Evolutionary conservation across 371 early-diverging fungal genomes (phyloP).

Genomic region (Massospora cicadina): DNA sequence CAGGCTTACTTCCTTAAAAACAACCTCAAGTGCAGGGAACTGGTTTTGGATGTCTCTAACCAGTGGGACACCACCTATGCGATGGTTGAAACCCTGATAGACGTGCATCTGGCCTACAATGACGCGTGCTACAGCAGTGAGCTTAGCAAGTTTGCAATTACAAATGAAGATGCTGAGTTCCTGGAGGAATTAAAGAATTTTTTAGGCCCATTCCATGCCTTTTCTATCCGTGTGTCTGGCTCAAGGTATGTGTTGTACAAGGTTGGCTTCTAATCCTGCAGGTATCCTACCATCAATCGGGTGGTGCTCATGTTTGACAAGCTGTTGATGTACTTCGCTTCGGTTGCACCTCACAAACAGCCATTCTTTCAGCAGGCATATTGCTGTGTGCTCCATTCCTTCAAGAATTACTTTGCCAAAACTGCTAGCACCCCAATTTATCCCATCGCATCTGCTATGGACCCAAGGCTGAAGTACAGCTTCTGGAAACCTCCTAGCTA

Average conservation of each 20-base stretch:
- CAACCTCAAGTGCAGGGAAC: background rate
- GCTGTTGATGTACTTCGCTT: background rate
- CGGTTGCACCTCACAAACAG: background rate
- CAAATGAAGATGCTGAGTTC: background rate
- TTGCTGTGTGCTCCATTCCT: background rate
- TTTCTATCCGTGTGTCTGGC: background rate
- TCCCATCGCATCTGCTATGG: background rate
- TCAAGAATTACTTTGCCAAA: background rate
- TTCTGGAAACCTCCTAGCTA: background rate
- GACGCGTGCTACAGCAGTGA: background rate
- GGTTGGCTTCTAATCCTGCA: background rate
- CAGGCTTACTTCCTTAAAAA: background rate
- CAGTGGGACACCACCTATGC: background rate
- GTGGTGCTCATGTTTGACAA: background rate
- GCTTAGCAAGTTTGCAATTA: background rate
- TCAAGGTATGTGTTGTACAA: background rate
- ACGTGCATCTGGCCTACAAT: background rate
- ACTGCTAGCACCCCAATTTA: background rate
- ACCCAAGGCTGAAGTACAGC: background rate
- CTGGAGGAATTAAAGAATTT: background rate
- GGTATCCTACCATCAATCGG: background rate
- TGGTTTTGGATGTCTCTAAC: background rate
- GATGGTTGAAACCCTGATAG: background rate
- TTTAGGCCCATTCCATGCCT: background rate
- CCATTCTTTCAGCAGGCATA: background rate